These are phyloP conservation scores for Lippia alba DNA, from an alignment of 305 asterid genomes.

Conservation along the genomic window DNA sequence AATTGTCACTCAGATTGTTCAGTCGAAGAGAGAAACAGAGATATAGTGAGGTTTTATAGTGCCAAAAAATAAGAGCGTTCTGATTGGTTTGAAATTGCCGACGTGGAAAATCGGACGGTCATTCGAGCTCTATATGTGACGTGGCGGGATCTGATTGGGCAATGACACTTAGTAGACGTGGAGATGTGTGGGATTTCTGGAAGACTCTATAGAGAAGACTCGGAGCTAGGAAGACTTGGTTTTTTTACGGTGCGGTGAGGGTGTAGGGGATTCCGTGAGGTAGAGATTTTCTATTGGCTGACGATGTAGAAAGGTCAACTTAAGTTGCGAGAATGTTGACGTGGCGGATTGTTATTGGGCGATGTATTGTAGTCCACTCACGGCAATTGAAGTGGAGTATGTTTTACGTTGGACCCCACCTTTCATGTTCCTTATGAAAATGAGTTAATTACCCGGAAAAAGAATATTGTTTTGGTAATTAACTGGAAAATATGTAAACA, in stretches of 20 bases:
- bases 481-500: background rate
- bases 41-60: conserved; percentile 31
- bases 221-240: conserved; percentile 14
- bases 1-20: conserved; percentile 21
- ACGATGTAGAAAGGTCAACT: background rate
- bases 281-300: background rate
- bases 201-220: conserved; percentile 27
- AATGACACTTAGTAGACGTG: conserved; percentile 48
- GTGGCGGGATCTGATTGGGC: conserved; percentile 47
- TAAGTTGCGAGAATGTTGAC: background rate
- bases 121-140: background rate
- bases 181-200: conserved; percentile 48
- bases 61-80: conserved; percentile 40
- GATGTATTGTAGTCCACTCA: no score
- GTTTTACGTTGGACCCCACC: background rate
- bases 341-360: background rate
- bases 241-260: conserved; percentile 1
- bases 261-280: background rate
- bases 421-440: no score
- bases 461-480: no score
- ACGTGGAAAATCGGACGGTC: conserved; percentile 48
- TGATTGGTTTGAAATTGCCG: conserved; percentile 48
- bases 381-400: background rate
- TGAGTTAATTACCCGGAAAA: no score
- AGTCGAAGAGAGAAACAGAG: conserved; percentile 27